Base-by-base conservation (phyloP, 805 yeast genomes). In the Hermanozyma aechmeae region DNA sequence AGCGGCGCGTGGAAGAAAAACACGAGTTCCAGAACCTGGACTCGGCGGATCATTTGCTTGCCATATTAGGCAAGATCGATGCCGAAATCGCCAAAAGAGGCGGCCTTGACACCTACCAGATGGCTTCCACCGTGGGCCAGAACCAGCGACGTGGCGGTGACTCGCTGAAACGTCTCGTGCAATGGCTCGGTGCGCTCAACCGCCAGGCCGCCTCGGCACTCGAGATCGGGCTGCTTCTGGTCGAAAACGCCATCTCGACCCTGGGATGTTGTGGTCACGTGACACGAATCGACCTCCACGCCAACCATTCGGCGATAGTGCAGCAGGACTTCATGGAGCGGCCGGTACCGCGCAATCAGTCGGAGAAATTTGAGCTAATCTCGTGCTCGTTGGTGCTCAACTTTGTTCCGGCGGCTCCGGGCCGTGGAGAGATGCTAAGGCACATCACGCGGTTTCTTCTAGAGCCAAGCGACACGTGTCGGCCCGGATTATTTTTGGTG, bases 311-410 rank as follows among this genome's bases (percentile, higher is more conserved):
- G 0, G 68, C 65, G 5, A 85, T 89, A 6, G 28, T 63, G 21
- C 68, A 81, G 50, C 93, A 84, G 53, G 93, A 89, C 50, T 89
- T 89, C 45, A 80, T 87, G 87, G 63, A 77, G 25, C 56, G 87
- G 32, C 80, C 45, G 79, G 4, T 37, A 69, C 93, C 95, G 0
- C 31, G 23, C 5, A 15, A 32, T 3, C 61, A 56, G 0, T 32
- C 39, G 0, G 77, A 72, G 6, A 62, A 50, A 31, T 87, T 77
- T 48, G 67, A 78, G 38, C 44, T 84, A 16, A 60, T 89, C 1
- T 83, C 95, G 6, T 79, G 95, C 37, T 84, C 95, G 0, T 52
- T 89, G 31, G 98, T 89, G 22, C 59, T 89, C 10, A 89, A 89
- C 48, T 89, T 83, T 54, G 96, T 89, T 1, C 83, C 95, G 0